phyloP scores from a whole-genome alignment of 768 basidiomycete genomes.

The Kwoniella dejecticola region DNA sequence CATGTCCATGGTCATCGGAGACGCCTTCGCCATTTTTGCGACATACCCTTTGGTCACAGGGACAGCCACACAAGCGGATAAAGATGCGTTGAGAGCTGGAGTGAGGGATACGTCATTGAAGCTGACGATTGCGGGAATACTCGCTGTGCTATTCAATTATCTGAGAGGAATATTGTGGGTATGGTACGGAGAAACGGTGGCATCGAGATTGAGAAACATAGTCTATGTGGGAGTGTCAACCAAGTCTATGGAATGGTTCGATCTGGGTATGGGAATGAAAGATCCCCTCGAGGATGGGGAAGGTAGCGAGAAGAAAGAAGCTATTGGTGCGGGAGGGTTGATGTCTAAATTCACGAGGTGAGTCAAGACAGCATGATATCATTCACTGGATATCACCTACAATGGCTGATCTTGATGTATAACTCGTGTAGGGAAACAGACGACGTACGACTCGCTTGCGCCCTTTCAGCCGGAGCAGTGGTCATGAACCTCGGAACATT shows the following conservation, averaged over 20 bases:
- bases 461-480: conserved; percentile 73
- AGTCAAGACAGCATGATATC: no score
- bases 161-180: conserved; percentile 81
- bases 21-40: conserved; percentile 73
- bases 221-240: conserved; percentile 70
- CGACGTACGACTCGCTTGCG: conserved; percentile 82
- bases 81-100: conserved; percentile 31
- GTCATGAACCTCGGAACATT: conserved; percentile 80
- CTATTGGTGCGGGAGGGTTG: conserved; percentile 79
- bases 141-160: conserved; percentile 66
- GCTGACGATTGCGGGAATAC: conserved; percentile 48
- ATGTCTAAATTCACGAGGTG: conserved; percentile 91
- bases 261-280: conserved; percentile 66
- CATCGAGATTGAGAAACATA: conserved; percentile 65
- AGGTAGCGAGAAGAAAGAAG: conserved; percentile 55
- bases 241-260: conserved; percentile 89
- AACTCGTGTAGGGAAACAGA: conserved; percentile 75
- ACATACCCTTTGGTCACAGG: conserved; percentile 59
- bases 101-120: conserved; percentile 46
- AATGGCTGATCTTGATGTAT: neutral
- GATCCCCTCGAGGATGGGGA: conserved; percentile 24
- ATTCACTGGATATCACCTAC: neutral
- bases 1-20: conserved; percentile 81
- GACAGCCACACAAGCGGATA: conserved; percentile 40
- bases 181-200: conserved; percentile 78